phyloP scores from a whole-genome alignment of 345 rosid genomes.

The Cardamine resedifolia region DNA sequence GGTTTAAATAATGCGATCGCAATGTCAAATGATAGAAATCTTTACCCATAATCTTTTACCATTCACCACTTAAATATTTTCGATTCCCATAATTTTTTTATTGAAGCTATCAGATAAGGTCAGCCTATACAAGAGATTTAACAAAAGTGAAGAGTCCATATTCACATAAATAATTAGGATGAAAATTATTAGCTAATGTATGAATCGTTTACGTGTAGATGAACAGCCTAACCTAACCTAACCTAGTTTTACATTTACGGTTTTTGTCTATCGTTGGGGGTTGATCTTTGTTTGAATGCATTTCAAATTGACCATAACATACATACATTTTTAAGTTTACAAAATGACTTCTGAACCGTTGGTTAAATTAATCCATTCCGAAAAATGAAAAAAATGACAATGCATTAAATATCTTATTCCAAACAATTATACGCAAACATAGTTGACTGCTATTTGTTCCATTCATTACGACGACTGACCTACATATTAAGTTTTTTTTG shows the following conservation, averaged over 20 bases:
- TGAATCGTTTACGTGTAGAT: not conserved
- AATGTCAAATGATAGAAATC: not conserved
- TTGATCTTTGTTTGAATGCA: slow-evolving; percentile 11
- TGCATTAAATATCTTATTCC: slow-evolving; percentile 6
- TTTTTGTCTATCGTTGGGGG: slow-evolving; percentile 10
- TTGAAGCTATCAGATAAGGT: not conserved
- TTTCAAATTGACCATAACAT: slow-evolving; percentile 3
- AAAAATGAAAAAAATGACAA: not conserved
- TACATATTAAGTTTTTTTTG: not conserved
- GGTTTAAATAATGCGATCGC: not conserved
- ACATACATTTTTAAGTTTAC: not conserved
- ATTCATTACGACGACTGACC: not conserved
- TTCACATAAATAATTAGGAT: not conserved
- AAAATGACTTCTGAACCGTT: slow-evolving; percentile 9
- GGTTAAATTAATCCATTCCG: not conserved
- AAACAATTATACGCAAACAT: slow-evolving; percentile 1
- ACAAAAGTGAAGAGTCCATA: not conserved
- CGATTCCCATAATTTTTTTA: not conserved
- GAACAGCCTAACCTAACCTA: not conserved
- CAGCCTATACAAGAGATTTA: not conserved
- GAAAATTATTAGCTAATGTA: not conserved
- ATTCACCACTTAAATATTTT: not conserved
- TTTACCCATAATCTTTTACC: not conserved
- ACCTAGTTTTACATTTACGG: too few relatives aligned
- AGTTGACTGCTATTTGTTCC: slow-evolving; percentile 6